Percentiles rank a stretch among this genome's conserved stretches.
Conservation (phyloP, 2,329 filamentous ascomycete species). For the Ophiocordyceps robertsii region DNA sequence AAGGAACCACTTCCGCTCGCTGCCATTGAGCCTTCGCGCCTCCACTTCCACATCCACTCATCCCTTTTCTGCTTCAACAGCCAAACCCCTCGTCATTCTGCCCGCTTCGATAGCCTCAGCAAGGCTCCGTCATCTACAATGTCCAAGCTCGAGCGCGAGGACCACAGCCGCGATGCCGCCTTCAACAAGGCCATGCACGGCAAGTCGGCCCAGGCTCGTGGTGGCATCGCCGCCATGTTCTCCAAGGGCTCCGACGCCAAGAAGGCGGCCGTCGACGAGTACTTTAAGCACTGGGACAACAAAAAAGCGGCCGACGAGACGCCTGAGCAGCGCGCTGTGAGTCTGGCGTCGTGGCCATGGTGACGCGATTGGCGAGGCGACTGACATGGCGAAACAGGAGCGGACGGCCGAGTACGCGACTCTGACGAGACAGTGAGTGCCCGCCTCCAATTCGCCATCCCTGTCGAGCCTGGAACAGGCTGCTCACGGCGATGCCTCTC, state of each 20-base stretch:
- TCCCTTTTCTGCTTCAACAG: background rate
- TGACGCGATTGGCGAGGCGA: background rate
- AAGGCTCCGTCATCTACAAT: slow-evolving; percentile 10
- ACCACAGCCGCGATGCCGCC: slow-evolving; percentile 72
- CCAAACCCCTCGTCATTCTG: background rate
- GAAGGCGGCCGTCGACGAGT: slow-evolving; percentile 73
- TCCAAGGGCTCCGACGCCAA: slow-evolving; percentile 66
- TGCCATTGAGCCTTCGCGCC: background rate
- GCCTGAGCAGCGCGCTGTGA: slow-evolving; percentile 63
- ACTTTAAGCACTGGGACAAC: slow-evolving; percentile 96
- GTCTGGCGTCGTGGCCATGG: slow-evolving; percentile 10
- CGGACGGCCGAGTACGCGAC: slow-evolving; percentile 84
- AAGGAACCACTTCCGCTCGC: background rate
- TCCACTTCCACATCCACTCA: background rate
- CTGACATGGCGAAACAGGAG: slow-evolving; percentile 34
- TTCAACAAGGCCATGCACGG: slow-evolving; percentile 87
- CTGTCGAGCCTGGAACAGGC: background rate
- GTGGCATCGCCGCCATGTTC: slow-evolving; percentile 73
- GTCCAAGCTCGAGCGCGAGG: slow-evolving; percentile 58
- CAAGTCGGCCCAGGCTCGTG: slow-evolving; percentile 50
- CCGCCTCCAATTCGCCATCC: background rate
- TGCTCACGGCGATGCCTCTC: slow-evolving; percentile 6
- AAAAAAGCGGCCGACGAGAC: slow-evolving; percentile 71
- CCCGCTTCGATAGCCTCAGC: background rate
- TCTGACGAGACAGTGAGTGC: slow-evolving; percentile 75